phyloP scores from a whole-genome alignment of 805 yeast species.

The Barnettozyma salicaria region DNA sequence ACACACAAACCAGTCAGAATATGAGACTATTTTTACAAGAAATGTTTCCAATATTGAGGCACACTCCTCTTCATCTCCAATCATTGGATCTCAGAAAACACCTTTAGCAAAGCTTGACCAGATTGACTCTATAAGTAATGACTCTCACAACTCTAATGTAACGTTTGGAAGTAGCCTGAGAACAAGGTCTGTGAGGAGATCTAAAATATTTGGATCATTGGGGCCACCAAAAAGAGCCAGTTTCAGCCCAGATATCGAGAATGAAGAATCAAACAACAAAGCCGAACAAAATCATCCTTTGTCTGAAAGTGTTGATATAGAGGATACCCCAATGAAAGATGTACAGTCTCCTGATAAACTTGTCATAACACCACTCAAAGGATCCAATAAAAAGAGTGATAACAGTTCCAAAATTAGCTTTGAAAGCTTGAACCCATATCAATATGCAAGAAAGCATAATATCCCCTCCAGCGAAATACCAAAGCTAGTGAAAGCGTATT shows the following conservation, averaged over 20 bases:
- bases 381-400: background rate
- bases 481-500: conserved; percentile 30
- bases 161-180: conserved; percentile 15
- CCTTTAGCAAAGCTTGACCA: conserved; percentile 14
- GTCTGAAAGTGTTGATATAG: background rate
- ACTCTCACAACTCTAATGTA: conserved; percentile 10
- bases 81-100: conserved; percentile 15
- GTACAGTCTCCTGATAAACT: conserved; percentile 5
- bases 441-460: conserved; percentile 32
- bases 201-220: conserved; percentile 25
- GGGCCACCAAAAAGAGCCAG: conserved; percentile 34
- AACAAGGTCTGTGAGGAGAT: conserved; percentile 26
- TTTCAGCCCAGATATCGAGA: conserved; percentile 4
- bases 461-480: conserved; percentile 34
- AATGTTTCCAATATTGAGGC: conserved; percentile 11
- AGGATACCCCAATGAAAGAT: conserved; percentile 24
- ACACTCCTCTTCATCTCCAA: conserved; percentile 14
- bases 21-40: conserved; percentile 23
- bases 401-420: conserved; percentile 18
- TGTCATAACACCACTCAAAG: background rate
- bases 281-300: background rate
- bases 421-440: conserved; percentile 36
- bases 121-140: conserved; percentile 10
- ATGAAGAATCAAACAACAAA: background rate
- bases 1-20: conserved; percentile 20